Percentiles rank a stretch among this genome's conserved stretches.
Evolutionary conservation across 2,329 filamentous ascomycete species (phyloP).

Genomic region (Aureobasidium sp.): DNA sequence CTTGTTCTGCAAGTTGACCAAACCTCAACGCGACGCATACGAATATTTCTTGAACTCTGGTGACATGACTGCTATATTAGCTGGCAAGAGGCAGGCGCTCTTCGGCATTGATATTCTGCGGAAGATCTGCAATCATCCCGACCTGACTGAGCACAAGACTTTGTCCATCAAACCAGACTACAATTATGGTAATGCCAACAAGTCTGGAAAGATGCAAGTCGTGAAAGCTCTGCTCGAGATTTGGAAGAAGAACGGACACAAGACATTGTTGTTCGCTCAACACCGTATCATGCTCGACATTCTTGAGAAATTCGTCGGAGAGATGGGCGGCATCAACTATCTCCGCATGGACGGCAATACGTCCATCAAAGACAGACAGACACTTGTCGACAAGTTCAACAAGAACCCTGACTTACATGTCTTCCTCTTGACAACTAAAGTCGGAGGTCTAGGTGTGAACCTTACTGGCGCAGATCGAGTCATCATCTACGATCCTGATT

Average conservation of each 20-base stretch:
- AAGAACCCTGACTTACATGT: constrained; percentile 68
- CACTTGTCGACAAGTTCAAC: constrained; percentile 89
- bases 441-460: constrained; percentile 88
- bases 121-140: constrained; percentile 97
- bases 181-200: constrained; percentile 65
- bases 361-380: constrained; percentile 77
- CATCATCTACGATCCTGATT: constrained; percentile 97
- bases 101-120: constrained; percentile 86
- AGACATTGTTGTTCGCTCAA: constrained; percentile 87
- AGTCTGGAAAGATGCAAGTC: constrained; percentile 94
- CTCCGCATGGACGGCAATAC: constrained; percentile 92
- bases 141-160: constrained; percentile 63
- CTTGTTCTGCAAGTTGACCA: constrained; percentile 86
- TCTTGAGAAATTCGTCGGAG: constrained; percentile 68
- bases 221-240: constrained; percentile 77
- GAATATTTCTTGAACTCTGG: constrained; percentile 71
- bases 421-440: constrained; percentile 90
- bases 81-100: constrained; percentile 65
- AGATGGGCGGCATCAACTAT: constrained; percentile 63
- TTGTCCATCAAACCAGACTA: constrained; percentile 54
- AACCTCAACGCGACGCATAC: constrained; percentile 70
- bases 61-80: constrained; percentile 76
- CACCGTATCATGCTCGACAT: constrained; percentile 94
- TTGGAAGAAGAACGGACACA: constrained; percentile 90
- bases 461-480: constrained; percentile 90